Base-by-base conservation (phyloP, 2,329 filamentous ascomycete species). In the Dactylellina leptospora region DNA sequence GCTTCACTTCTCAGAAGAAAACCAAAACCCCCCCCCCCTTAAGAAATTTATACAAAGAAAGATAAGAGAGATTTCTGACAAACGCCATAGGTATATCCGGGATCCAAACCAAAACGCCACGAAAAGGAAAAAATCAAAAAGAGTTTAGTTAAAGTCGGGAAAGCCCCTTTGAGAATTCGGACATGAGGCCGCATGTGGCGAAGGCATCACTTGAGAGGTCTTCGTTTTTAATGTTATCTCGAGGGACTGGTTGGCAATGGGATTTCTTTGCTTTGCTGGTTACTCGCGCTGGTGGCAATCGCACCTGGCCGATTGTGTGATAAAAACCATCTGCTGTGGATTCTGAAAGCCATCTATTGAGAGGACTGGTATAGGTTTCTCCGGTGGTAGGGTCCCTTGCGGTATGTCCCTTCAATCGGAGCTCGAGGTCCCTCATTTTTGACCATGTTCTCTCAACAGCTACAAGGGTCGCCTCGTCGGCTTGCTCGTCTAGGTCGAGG, bases 371-470 rank as follows among this genome's bases (percentile, higher is more conserved):
- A 16, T 22, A 20, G 2, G 4, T 25, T 30, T 68, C 45, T n/a
- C n/a, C n/a, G n/a, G n/a, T n/a, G 11, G 23, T 30, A 16, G 54
- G 28, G 30, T 23, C 47, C 16, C 27, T 30, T 22, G 27, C 45
- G 23, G 33, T 68, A 38, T 68, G n/a, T 20, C 33, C 45, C 13
- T 53, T 40, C 36, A 68, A 47, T 54, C 27, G 33, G 33, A 47
- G 25, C 20, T 68, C 54, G n/a, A 68, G 45, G 9, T 54, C 28
- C 20, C 42, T 25, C 20, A 59, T 20, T 28, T 60, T 60, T 38
- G 54, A 59, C 62, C 54, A 59, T 18, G 53, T 54, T 33, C 62
- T 44, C 40, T 68, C 62, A 25, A 68, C 60, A 28, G 62, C 40
- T 1, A 59, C 44, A 3, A 53, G 38, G 47, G 50, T 38, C 22